Conservation (phyloP, 192 early-diverging fungal species). For the Dissophora ornata region DNA sequence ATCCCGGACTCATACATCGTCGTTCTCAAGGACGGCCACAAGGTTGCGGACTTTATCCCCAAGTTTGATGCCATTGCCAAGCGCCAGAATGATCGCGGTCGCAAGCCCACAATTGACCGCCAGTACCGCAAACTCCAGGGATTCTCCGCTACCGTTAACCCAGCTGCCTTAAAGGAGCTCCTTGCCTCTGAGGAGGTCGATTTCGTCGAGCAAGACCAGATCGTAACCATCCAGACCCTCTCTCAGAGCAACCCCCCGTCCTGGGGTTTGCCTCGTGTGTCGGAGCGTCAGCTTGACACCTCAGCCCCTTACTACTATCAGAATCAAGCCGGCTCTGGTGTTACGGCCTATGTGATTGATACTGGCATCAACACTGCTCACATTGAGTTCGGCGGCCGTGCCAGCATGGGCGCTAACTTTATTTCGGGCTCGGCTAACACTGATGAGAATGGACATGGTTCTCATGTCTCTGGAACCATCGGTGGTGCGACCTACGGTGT, state of each 20-base stretch:
- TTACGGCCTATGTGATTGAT: slow-evolving; percentile 64
- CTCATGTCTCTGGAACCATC: slow-evolving; percentile 63
- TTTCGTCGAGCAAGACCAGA: slow-evolving; percentile 84
- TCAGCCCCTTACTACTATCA: slow-evolving; percentile 45
- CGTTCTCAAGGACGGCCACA: slow-evolving; percentile 32
- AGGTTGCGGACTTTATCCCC: slow-evolving; percentile 14
- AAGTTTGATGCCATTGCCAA: slow-evolving; percentile 41
- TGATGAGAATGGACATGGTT: slow-evolving; percentile 66
- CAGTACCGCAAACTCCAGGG: slow-evolving; percentile 16
- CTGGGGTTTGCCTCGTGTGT: slow-evolving; percentile 87
- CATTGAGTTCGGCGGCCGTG: slow-evolving; percentile 63
- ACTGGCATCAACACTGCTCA: slow-evolving; percentile 63
- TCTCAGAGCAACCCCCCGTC: slow-evolving; percentile 80
- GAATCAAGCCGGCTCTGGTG: slow-evolving; percentile 45
- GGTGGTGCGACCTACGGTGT: slow-evolving; percentile 72
- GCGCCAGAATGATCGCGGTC: slow-evolving; percentile 39
- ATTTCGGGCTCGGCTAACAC: slow-evolving; percentile 35
- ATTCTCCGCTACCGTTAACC: slow-evolving; percentile 32
- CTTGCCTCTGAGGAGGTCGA: slow-evolving; percentile 62
- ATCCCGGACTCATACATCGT: slow-evolving; percentile 52
- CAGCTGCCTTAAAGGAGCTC: slow-evolving; percentile 39
- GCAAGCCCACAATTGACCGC: slow-evolving; percentile 29
- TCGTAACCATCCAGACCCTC: slow-evolving; percentile 72
- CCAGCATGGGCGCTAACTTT: slow-evolving; percentile 59
- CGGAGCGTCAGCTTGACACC: slow-evolving; percentile 60